These are phyloP conservation scores for Nakataea oryzae DNA, from an alignment of 2,329 filamentous ascomycete genomes.

Conservation along the genomic window DNA sequence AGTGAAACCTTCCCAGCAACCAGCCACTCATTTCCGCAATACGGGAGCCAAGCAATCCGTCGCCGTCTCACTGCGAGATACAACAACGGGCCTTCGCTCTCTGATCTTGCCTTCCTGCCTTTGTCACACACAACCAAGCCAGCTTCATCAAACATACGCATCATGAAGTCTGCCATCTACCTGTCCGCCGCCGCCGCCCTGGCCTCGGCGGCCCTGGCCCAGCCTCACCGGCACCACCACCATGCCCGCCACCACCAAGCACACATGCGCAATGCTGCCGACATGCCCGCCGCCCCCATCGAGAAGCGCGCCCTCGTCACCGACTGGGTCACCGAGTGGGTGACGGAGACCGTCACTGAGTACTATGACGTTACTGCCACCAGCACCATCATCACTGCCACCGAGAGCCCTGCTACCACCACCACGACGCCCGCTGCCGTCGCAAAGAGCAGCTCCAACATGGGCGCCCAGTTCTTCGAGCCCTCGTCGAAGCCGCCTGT, in stretches of 20 bases:
- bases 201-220: slow-evolving; percentile 35
- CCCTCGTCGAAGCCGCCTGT: slow-evolving; percentile 5
- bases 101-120: not conserved
- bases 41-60: not conserved
- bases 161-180: slow-evolving; percentile 30
- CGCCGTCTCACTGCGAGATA: not conserved
- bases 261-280: slow-evolving; percentile 24
- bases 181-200: slow-evolving; percentile 26
- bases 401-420: slow-evolving; percentile 10
- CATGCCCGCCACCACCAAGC: slow-evolving; percentile 25
- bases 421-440: slow-evolving; percentile 14
- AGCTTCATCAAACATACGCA: slow-evolving; percentile 9
- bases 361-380: slow-evolving; percentile 38
- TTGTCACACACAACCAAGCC: not conserved
- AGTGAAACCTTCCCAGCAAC: not conserved
- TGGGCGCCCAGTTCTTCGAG: slow-evolving; percentile 18
- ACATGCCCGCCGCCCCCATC: slow-evolving; percentile 21
- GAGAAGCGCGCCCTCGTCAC: slow-evolving; percentile 34
- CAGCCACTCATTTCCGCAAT: not conserved
- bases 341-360: slow-evolving; percentile 39
- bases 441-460: slow-evolving; percentile 9
- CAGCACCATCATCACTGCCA: slow-evolving; percentile 22
- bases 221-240: slow-evolving; percentile 31
- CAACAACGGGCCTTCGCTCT: not conserved
- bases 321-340: slow-evolving; percentile 33